Evolutionary conservation across 345 rosid species (phyloP), one percentile per base, ranked within the genome.

Genomic region (Pseudoturritis turrita): DNA sequence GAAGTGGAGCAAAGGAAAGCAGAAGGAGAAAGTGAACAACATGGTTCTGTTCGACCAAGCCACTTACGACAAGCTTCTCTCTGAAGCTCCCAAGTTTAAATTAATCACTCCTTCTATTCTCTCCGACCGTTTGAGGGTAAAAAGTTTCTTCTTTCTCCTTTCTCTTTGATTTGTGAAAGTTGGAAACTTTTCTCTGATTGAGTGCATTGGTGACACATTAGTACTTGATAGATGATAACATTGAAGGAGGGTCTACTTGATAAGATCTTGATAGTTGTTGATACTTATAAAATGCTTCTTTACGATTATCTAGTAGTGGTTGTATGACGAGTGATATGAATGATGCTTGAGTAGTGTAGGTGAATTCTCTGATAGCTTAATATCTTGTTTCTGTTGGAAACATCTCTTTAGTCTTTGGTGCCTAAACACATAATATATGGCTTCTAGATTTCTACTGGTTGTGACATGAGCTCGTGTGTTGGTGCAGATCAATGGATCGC

Each of bases 1-100:
- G 87, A 83, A 81, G 72, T 85, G 84, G 89, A 83, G 84, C 81
- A 81, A 81, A 75, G 89, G 87, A 37, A 81, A 83, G 74, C 87
- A 85, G 73, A 81, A 83, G 81, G 87, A 83, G 80, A 83, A 85
- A 66, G 85, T 85, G 75, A 85, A 83, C 85, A 85, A 83, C 78
- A 79, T 81, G 89, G 87, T 83, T 26, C 37, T 85, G 53, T 83
- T 85, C 41, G 87, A 81, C 33, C 87, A 79, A 39, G 84, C 77
- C n/a, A 83, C 85, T 3, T 81, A 83, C 59, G 85, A 85, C 59
- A 79, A 81, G 77, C 87, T 83, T 47, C 75, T 85, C n/a, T 46
- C 82, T 3, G 85, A 85, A 35, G 84, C 71, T 70, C 84, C 89
- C 13, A 83, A 85, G 69, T 81, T 75, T 79, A 85, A 83, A 71